A percentile compares a stretch with the other conserved stretches of the same genome.
These are phyloP conservation scores for Margaritispora aquatica DNA, from an alignment of 495 filamentous ascomycete genomes.

Conservation along the genomic window DNA sequence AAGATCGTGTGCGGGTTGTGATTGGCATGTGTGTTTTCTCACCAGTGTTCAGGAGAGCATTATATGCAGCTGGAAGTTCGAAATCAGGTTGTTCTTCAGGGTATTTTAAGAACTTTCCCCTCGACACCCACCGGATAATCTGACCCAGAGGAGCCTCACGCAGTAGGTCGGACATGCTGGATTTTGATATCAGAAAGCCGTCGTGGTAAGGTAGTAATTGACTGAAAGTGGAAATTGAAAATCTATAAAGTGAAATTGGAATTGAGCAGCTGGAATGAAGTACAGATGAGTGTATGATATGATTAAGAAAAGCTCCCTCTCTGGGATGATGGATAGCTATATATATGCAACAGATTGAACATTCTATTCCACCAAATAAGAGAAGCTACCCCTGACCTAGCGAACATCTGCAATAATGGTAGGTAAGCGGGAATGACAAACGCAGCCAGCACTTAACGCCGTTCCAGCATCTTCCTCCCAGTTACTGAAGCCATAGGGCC, in stretches of 20 bases:
- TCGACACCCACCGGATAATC: conserved; percentile 41
- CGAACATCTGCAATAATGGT: not conserved
- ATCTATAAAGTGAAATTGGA: not conserved
- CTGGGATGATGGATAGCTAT: not conserved
- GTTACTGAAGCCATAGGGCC: not conserved
- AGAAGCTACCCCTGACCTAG: not conserved
- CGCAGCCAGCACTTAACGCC: conserved; percentile 4
- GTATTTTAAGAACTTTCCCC: conserved; percentile 44
- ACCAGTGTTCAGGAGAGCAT: conserved; percentile 26
- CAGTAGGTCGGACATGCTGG: conserved; percentile 28
- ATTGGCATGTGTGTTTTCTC: conserved; percentile 14
- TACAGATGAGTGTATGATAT: not conserved
- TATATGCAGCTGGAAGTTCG: conserved; percentile 41
- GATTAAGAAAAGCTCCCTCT: not conserved
- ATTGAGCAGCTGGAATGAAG: not conserved
- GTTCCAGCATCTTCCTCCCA: not conserved
- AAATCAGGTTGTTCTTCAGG: conserved; percentile 49
- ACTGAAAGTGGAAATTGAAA: not conserved
- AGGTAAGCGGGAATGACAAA: conserved; percentile 5
- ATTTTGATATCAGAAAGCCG: not conserved
- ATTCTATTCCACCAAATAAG: not conserved
- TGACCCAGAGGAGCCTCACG: conserved; percentile 50
- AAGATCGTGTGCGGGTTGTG: not conserved
- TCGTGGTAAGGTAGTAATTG: not conserved
- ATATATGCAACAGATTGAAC: not conserved